Conservation (phyloP, 495 filamentous ascomycete species). For the Penicillium bialowiezense region DNA sequence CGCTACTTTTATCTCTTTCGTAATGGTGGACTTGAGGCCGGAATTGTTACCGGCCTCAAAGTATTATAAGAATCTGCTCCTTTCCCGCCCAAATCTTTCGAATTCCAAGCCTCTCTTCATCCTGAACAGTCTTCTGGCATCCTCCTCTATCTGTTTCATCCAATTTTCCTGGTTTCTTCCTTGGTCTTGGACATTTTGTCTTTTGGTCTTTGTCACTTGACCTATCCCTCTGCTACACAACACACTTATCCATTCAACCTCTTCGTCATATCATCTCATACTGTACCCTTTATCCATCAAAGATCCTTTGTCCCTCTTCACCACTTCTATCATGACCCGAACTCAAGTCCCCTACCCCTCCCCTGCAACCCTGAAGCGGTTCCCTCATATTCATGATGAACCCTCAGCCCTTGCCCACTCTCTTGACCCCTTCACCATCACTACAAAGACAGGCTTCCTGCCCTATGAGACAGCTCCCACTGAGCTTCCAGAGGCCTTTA, state of each 20-base stretch:
- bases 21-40: conserved; percentile 47
- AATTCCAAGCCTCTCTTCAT: conserved; percentile 17
- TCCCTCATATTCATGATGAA: conserved; percentile 57
- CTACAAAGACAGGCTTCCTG: conserved; percentile 73
- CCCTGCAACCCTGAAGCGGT: conserved; percentile 44
- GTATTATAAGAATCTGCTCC: conserved; percentile 51
- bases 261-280: not conserved
- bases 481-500: conserved; percentile 62
- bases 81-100: conserved; percentile 27
- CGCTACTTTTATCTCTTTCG: conserved; percentile 33
- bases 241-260: not conserved
- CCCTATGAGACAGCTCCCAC: conserved; percentile 40
- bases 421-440: conserved; percentile 77
- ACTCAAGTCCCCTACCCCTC: conserved; percentile 30
- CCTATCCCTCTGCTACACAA: conserved; percentile 21
- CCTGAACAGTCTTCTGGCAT: conserved; percentile 4
- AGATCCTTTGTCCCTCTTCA: not conserved
- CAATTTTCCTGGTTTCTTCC: conserved; percentile 20
- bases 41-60: conserved; percentile 61
- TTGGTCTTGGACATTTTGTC: conserved; percentile 25
- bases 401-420: conserved; percentile 56
- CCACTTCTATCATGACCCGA: conserved; percentile 26
- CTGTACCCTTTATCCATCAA: not conserved
- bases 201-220: conserved; percentile 1
- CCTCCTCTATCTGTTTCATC: conserved; percentile 10